These are phyloP conservation scores for Fusarium sp. DNA, from an alignment of 2,329 filamentous ascomycete species.

Conservation along the genomic window DNA sequence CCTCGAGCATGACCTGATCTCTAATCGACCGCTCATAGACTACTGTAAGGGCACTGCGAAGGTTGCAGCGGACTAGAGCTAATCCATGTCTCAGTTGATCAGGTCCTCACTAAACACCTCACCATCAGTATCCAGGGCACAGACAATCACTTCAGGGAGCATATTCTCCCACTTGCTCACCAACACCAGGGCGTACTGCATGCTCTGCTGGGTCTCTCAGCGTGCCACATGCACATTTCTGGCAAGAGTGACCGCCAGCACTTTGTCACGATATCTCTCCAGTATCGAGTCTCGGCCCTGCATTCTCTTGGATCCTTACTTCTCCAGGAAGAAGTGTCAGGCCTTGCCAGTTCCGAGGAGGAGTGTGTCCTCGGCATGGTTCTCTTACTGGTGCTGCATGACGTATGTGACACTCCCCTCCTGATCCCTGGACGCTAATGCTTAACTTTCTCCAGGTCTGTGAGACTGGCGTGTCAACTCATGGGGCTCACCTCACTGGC, in stretches of 20 bases:
- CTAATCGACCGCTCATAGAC: slow-evolving; percentile 18
- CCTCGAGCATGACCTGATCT: slow-evolving; percentile 17
- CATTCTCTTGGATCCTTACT: slow-evolving; percentile 39
- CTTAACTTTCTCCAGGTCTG: slow-evolving; percentile 38
- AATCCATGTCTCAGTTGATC: slow-evolving; percentile 35
- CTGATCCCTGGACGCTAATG: accelerated
- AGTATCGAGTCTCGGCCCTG: slow-evolving; percentile 44
- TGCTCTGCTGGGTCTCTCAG: slow-evolving; percentile 46
- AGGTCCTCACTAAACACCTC: slow-evolving; percentile 38
- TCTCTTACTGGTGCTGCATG: slow-evolving; percentile 46
- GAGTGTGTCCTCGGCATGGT: slow-evolving; percentile 47
- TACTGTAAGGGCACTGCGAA: slow-evolving; percentile 15
- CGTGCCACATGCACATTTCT: slow-evolving; percentile 46
- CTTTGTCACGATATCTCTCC: slow-evolving; percentile 35
- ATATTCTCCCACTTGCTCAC: slow-evolving; percentile 45
- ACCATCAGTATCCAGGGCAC: slow-evolving; percentile 36
- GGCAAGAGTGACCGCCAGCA: slow-evolving; percentile 17
- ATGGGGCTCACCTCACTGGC: slow-evolving; percentile 49
- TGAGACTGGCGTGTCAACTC: slow-evolving; percentile 46
- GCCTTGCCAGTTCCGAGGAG: slow-evolving; percentile 35
- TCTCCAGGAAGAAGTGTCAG: slow-evolving; percentile 32
- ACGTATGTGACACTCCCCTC: slow-evolving; percentile 22
- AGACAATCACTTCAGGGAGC: slow-evolving; percentile 43
- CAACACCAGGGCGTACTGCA: slow-evolving; percentile 48
- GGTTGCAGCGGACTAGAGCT: accelerated